Conservation (phyloP, 176 grass and related monocot species). For the Tuctoria greenei region DNA sequence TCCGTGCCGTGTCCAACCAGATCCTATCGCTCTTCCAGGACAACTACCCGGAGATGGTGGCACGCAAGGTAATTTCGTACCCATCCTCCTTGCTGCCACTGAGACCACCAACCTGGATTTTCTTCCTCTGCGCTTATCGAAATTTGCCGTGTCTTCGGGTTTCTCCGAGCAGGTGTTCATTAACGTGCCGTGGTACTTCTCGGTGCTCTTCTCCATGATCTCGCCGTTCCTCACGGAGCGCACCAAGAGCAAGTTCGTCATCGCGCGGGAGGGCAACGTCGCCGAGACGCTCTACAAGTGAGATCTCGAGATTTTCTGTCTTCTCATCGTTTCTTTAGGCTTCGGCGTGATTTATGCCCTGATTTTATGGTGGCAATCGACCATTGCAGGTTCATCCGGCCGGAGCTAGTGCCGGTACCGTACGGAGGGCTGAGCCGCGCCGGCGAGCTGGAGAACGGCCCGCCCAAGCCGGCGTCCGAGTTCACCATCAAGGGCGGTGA, state of each 20-base stretch:
- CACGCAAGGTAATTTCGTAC: slow-evolving; percentile 52
- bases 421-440: slow-evolving; percentile 86
- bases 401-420: slow-evolving; percentile 86
- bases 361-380: too few species aligned
- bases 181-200: slow-evolving; percentile 98
- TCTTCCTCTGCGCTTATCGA: too few species aligned
- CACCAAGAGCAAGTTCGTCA: slow-evolving; percentile 98
- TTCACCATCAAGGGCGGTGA: slow-evolving; percentile 94
- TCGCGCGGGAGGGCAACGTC: slow-evolving; percentile 87
- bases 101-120: too few species aligned
- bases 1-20: slow-evolving; percentile 78
- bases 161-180: slow-evolving; percentile 59
- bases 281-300: slow-evolving; percentile 95
- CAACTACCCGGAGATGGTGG: slow-evolving; percentile 97
- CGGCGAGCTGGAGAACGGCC: slow-evolving; percentile 83
- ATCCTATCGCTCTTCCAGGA: slow-evolving; percentile 96
- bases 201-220: slow-evolving; percentile 82
- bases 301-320: background rate
- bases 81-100: too few species aligned
- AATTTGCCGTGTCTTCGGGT: too few species aligned
- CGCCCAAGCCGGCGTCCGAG: slow-evolving; percentile 93
- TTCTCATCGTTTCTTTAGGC: background rate
- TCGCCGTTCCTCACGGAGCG: slow-evolving; percentile 92
- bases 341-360: background rate
- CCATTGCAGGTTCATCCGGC: slow-evolving; percentile 69